phyloP scores from a whole-genome alignment of 2,329 filamentous ascomycete genomes.

The Fusarium miscanthi region DNA sequence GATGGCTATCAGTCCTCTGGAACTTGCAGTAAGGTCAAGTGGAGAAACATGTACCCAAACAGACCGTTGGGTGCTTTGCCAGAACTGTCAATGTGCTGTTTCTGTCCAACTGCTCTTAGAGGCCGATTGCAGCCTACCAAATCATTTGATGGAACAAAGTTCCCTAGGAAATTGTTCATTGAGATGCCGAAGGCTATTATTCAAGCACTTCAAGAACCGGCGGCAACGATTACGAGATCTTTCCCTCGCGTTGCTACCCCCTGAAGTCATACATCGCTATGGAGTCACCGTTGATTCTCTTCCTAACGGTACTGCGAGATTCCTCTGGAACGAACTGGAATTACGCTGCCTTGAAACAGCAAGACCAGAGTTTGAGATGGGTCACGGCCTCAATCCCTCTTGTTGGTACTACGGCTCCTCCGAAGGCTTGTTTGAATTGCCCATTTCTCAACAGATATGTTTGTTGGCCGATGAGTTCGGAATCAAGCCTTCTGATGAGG shows the following conservation, averaged over 20 bases:
- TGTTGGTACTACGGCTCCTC: too few species aligned
- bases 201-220: not conserved
- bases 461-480: not conserved
- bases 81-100: not conserved
- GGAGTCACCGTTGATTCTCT: not conserved
- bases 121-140: not conserved
- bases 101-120: not conserved
- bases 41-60: not conserved
- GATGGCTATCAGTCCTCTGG: not conserved
- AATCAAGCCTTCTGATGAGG: not conserved
- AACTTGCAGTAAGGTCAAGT: not conserved
- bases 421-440: not conserved
- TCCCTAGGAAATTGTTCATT: not conserved
- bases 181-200: not conserved
- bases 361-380: not conserved
- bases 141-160: not conserved
- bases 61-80: not conserved
- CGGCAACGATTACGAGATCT: not conserved
- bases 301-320: not conserved
- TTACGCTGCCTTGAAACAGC: too few species aligned
- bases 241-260: not conserved
- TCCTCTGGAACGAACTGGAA: not conserved
- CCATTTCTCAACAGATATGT: too few species aligned
- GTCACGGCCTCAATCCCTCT: not conserved
- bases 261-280: not conserved